Percentiles rank a stretch among this genome's conserved stretches.
These are phyloP conservation scores for Lactarius evosmus DNA, from an alignment of 768 basidiomycete genomes.

Conservation along the genomic window DNA sequence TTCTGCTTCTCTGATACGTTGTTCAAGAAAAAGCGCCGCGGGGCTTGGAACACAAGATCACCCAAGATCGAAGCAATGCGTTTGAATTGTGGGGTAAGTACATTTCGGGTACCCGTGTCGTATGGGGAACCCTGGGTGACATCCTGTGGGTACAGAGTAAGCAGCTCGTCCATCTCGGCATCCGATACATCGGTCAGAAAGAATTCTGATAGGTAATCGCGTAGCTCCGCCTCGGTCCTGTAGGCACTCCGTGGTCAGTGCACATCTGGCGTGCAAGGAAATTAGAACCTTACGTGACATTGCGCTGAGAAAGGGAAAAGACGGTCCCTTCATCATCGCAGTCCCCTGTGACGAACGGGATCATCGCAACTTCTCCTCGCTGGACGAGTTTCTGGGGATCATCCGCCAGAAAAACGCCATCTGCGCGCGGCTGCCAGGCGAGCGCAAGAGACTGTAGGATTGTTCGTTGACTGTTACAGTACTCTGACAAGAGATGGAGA, in stretches of 20 bases:
- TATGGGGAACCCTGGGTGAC: slow-evolving; percentile 35
- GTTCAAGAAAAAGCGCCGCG: no score
- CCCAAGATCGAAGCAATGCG: slow-evolving; percentile 40
- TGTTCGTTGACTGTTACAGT: neutral
- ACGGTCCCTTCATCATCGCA: slow-evolving; percentile 33
- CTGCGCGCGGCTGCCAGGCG: slow-evolving; percentile 40
- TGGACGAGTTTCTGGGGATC: slow-evolving; percentile 35
- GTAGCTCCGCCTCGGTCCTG: no score
- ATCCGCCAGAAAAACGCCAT: slow-evolving; percentile 39
- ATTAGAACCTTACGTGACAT: slow-evolving; percentile 30
- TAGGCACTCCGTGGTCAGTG: neutral
- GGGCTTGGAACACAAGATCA: no score
- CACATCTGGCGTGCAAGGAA: neutral
- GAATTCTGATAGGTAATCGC: no score
- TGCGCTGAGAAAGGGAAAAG: slow-evolving; percentile 27
- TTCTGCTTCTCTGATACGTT: slow-evolving; percentile 35
- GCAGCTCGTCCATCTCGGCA: no score
- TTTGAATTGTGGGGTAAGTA: slow-evolving; percentile 39
- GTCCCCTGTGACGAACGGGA: no score
- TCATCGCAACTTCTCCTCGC: slow-evolving; percentile 37
- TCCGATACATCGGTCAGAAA: no score
- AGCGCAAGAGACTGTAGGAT: slow-evolving; percentile 30
- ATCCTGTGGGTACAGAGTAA: no score
- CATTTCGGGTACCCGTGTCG: slow-evolving; percentile 28
- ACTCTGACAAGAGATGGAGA: neutral